Base-by-base conservation (phyloP, 1,284 basidiomycete genomes). In the Termitomyces sp. region DNA sequence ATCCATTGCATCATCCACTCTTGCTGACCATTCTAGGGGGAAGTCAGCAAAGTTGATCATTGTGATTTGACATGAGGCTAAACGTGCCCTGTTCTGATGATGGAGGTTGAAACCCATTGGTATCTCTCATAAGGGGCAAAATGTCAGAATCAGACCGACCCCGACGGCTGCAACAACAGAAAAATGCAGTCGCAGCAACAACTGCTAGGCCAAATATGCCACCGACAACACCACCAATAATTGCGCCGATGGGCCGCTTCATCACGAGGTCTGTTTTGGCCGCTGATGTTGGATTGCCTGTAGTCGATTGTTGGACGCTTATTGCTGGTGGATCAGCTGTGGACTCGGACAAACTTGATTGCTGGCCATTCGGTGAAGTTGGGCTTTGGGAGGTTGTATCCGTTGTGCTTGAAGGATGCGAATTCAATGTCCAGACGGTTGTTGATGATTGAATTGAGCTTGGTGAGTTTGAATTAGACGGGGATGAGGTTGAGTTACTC, bases 1-100 rank as follows among this genome's bases (percentile, higher is more conserved):
- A 2, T 26, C 26, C 51, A 53, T 53, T 5, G 51, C 51, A 28
- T 39, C 40, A 6, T 48, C 46, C 3, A 53, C 18, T 31, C 18
- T 39, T 9, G 40, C 13, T 14, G 35, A 30, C 51, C 51, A 53
- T 30, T 53, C 51, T 53, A 19, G 40, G 14, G 6, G 21, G 28
- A 42, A 39, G 30, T 21, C 39, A 34, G 14, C 3, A 18, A 42
- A 11, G 6, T 2, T 42, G 38, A 21, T 35, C 19, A 7, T 26
- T 14, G 16, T 44, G 19, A 13, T n/a, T 14, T 24, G 28, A 28
- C 8, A 31, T 18, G 13, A 5, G 14, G 8, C 3, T n/a, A n/a
- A 11, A n/a, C 47, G 7, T 34, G 42, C 47, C 47, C 9, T 49
- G 18, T 31, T 35, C 33, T 8, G 41, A 8, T 19, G 47, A 42